phyloP scores from a whole-genome alignment of 106 monocot species.

The Iris macrosiphon region DNA sequence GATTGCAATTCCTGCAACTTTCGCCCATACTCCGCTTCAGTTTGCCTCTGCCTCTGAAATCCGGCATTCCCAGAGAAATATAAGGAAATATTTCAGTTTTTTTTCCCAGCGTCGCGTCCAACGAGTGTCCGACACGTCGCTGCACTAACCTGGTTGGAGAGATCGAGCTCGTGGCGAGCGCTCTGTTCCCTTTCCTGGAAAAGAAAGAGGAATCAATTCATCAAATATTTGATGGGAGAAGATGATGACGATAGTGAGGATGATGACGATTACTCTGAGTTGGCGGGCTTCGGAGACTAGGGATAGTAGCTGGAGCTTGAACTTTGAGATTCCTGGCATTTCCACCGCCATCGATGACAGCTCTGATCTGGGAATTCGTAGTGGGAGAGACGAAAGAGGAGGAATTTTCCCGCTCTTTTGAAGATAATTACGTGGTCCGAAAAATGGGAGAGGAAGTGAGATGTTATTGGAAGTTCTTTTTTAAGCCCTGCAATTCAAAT shows the following conservation, averaged over 20 bases:
- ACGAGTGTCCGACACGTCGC: too few relatives aligned
- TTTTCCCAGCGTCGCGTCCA: too few relatives aligned
- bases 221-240: neutral
- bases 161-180: conserved; percentile 36
- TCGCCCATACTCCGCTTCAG: conserved; percentile 26
- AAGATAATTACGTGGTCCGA: too few relatives aligned
- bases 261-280: conserved; percentile 20
- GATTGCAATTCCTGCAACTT: conserved; percentile 26
- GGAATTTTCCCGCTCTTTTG: too few relatives aligned
- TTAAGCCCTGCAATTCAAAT: too few relatives aligned
- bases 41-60: conserved; percentile 36
- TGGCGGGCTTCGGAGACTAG: conserved; percentile 5
- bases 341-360: neutral
- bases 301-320: neutral
- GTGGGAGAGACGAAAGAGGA: too few relatives aligned
- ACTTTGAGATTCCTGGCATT: neutral
- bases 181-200: conserved; percentile 44
- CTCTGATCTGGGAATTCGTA: too few relatives aligned
- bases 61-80: neutral
- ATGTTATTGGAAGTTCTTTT: too few relatives aligned
- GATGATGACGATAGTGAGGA: neutral
- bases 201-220: neutral
- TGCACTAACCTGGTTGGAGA: conserved; percentile 21
- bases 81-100: neutral
- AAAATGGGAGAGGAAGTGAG: too few relatives aligned